Evolutionary conservation across 306 rosid species (phyloP), one percentile per base, ranked within the genome.

Genomic region (Leucaena leucocephala): DNA sequence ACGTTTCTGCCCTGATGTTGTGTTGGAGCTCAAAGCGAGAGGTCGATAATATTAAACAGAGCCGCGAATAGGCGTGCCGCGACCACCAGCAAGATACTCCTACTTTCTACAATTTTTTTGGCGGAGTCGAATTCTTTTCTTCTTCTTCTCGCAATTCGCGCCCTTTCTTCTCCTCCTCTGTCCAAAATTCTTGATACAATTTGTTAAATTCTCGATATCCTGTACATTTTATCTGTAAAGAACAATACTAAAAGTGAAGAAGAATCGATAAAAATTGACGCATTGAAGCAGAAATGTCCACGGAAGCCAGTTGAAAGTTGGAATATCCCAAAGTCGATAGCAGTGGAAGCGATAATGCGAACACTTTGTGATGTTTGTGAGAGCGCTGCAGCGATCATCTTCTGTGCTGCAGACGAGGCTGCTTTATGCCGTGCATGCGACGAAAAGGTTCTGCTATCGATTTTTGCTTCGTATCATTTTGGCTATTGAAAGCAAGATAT

Each of bases 361-460:
- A 75, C 89, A 40, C 85, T 86, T 67, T 83, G 89, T 55, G 87
- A 83, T 58, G 87, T 78, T 27, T 86, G 89, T 45, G 89, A 86
- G 80, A 75, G 78, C 49, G 82, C 89, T 2, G 84, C 89, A 16
- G 89, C 89, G 50, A 86, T 83, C 43, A 57, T 86, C 14, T 86
- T 86, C 82, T 86, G 89, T 73, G 85, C 89, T 1, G 89, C 89
- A 13, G 89, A 83, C 27, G 87, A 83, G 82, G 89, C 89, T 49
- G 79, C 89, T 78, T 84, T 86, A 14, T 86, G 89, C 87, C 79
- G 44, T 71, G 69, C 87, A 61, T 86, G 89, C 73, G 89, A 86
- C 35, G 80, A 81, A 10, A 86, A 86, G 89, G 89, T 86, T 74
- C 17, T 40, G 7, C 19, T 50, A n/a, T 58, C 8, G 22, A 39